A percentile compares a stretch with the other conserved stretches of the same genome.
Conservation (phyloP, 1,284 basidiomycete species). For the Malassezia slooffiae region DNA sequence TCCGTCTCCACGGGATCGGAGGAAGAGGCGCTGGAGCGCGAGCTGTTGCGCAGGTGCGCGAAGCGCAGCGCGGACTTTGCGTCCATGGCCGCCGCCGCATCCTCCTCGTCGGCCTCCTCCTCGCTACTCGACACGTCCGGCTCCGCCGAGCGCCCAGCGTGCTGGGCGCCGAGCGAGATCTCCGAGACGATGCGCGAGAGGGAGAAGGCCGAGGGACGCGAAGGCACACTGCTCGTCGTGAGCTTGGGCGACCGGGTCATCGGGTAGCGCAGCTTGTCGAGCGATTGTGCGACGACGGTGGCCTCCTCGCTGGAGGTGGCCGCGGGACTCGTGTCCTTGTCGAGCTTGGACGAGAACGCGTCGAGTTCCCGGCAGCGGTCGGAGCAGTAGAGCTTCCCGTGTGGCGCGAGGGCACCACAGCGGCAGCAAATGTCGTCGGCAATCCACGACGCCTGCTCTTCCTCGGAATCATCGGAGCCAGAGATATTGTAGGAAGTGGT, state of each 20-base stretch:
- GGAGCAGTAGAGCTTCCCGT: conserved; percentile 16
- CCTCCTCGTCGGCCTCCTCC: no score
- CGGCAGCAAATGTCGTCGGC: conserved; percentile 15
- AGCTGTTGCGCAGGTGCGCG: neutral
- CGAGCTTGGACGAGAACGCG: neutral
- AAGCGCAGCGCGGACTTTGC: no score
- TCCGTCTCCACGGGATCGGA: conserved; percentile 7
- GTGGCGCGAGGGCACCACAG: conserved; percentile 11
- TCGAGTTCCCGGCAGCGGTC: conserved; percentile 10
- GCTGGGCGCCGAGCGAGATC: no score
- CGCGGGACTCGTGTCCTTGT: no score
- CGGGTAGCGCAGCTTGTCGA: conserved; percentile 8
- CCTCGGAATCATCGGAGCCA: no score
- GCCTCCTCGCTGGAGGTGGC: neutral
- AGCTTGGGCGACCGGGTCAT: conserved; percentile 12
- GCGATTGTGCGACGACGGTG: neutral
- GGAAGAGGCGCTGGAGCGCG: conserved; percentile 2
- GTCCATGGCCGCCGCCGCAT: neutral
- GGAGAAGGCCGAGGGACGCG: no score
- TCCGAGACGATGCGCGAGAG: no score
- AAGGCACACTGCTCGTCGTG: neutral
- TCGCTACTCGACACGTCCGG: no score
- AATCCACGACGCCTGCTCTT: conserved; percentile 14
- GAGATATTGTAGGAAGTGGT: no score
- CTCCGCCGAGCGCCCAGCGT: no score